phyloP scores from a whole-genome alignment of 495 filamentous ascomycete species.

The Aspergillus asperescens region DNA sequence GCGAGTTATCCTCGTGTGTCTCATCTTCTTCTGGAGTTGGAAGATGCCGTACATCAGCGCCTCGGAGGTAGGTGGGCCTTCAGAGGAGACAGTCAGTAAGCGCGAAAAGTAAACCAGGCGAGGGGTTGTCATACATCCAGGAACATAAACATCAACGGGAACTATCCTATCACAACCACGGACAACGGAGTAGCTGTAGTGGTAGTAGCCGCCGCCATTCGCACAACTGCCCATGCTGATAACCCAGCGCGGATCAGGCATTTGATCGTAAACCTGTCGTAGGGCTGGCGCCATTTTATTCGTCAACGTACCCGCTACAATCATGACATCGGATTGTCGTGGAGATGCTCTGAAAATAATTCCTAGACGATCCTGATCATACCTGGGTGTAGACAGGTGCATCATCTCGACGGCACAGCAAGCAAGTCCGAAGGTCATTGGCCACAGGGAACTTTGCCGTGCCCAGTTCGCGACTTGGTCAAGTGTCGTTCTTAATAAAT shows the following conservation, averaged over 20 bases:
- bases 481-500: conserved; percentile 65
- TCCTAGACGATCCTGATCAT: conserved; percentile 91
- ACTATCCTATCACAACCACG: conserved; percentile 92
- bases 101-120: not conserved
- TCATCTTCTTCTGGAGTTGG: conserved; percentile 90
- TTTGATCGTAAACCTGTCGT: conserved; percentile 95
- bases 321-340: conserved; percentile 96
- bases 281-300: conserved; percentile 98
- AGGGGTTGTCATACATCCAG: conserved; percentile 56
- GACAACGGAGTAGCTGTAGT: conserved; percentile 91
- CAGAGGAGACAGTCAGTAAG: conserved; percentile 21
- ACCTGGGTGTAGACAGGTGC: conserved; percentile 92
- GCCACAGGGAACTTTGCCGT: conserved; percentile 89
- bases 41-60: conserved; percentile 94
- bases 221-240: conserved; percentile 92
- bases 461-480: conserved; percentile 94
- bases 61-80: conserved; percentile 77
- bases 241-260: conserved; percentile 96
- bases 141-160: conserved; percentile 95
- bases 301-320: conserved; percentile 90
- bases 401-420: conserved; percentile 99
- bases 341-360: conserved; percentile 97
- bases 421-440: conserved; percentile 95
- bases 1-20: conserved; percentile 60
- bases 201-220: conserved; percentile 95